Evolutionary conservation across 305 asterid species (phyloP).

Genomic region (Fraxinus sp.): DNA sequence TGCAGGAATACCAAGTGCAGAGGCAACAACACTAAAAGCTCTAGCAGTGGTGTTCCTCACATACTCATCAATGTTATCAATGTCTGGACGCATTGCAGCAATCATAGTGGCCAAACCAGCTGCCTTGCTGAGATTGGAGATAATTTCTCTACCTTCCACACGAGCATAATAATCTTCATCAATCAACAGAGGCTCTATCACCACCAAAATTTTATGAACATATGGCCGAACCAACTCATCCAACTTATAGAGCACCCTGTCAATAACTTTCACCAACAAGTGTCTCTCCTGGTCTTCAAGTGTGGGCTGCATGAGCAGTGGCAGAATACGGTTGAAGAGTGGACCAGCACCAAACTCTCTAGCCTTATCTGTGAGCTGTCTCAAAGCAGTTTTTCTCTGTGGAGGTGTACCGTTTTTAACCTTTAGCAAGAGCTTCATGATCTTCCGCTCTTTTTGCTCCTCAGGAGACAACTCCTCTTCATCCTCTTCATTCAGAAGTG

Average conservation of each 20-base stretch:
- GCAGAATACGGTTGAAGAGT: conserved; percentile 78
- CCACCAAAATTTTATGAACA: conserved; percentile 94
- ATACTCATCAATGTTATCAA: conserved; percentile 93
- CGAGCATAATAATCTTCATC: conserved; percentile 97
- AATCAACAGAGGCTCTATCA: conserved; percentile 86
- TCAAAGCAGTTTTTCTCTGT: conserved; percentile 93
- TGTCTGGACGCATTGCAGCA: conserved; percentile 99
- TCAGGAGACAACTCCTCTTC: conserved; percentile 68
- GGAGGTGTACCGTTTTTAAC: conserved; percentile 98
- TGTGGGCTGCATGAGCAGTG: conserved; percentile 96
- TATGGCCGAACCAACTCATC: conserved; percentile 93
- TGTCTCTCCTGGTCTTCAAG: conserved; percentile 93
- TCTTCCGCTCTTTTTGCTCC: conserved; percentile 87
- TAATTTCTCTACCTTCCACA: conserved; percentile 95
- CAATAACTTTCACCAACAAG: conserved; percentile 88
- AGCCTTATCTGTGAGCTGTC: conserved; percentile 95
- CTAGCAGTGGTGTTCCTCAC: conserved; percentile 96
- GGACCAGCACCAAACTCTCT: conserved; percentile 97
- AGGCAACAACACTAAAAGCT: conserved; percentile 97
- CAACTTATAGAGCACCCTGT: conserved; percentile 87
- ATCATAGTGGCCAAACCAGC: conserved; percentile 99
- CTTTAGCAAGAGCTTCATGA: conserved; percentile 86
- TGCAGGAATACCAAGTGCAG: conserved; percentile 97
- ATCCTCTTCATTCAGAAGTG: conserved; percentile 43
- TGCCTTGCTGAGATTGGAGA: conserved; percentile 95